Evolutionary conservation across 225 moss, liverwort and hornwort genomes (phyloP), one percentile per base, ranked within the genome.

Genomic region (Pseudoscleropodium purum): DNA sequence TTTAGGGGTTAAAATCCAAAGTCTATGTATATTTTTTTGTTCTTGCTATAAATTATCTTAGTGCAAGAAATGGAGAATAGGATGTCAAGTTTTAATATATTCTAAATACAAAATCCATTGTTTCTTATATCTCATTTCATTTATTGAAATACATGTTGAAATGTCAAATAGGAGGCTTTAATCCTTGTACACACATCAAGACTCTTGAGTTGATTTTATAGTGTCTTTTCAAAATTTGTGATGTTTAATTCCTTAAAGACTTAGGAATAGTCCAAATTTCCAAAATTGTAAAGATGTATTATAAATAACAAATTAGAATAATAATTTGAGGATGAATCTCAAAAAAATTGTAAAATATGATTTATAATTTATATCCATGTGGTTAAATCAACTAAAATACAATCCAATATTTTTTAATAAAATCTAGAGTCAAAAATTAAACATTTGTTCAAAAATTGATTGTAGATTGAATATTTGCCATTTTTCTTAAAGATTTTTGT

Each of bases 11-110:
- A 7, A 31, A 41, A 75, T 75, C 4, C 4, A 49, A 75, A 47
- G 7, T 11, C 4, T 31, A 75, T 75, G 31, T 4, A 75, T 19
- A 75, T 11, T 75, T 19, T 1, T 75, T 75, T 75, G 12, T 7
- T 19, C 47, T 31, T 75, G 4, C 4, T 18, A 0, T 0, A 0
- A 19, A 31, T 10, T 6, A 18, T 18, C 3, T 18, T 75, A 4
- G 47, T 0, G 0, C 18, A 30, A 31, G 0, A 47, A 31, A 31
- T 75, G 4, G 1, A 19, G 1, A 12, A 19, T 47, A 47, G 17
- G 3, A 47, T 75, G 11, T 47, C 31, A 18, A 11, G 2, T 2
- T 31, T 11, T 47, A 18, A 0, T 43, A 9, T 73, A 43, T 16
- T 73, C 2, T 8, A 5, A 4, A 73, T 15, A 6, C 27, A 27